Evolutionary conservation across 2,329 filamentous ascomycete species (phyloP).

Genomic region (Penicillium sp.): DNA sequence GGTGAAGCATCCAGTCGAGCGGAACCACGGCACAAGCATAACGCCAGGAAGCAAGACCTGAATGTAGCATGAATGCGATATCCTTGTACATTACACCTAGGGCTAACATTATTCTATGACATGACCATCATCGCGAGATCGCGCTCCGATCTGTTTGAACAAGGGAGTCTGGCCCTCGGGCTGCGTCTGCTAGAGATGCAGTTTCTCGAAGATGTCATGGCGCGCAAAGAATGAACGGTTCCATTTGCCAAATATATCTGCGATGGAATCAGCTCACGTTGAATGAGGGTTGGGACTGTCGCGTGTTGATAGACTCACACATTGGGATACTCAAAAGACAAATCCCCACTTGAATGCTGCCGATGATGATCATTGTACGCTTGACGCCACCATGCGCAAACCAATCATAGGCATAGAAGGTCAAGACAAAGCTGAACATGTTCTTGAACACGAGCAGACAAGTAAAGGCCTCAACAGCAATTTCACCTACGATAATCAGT

Average conservation of each 20-base stretch:
- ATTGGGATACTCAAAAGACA: slow-evolving; percentile 72
- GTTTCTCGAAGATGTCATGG: slow-evolving; percentile 64
- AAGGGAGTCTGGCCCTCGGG: too few species aligned
- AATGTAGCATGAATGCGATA: too few species aligned
- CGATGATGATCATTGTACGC: slow-evolving; percentile 65
- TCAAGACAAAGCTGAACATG: slow-evolving; percentile 82
- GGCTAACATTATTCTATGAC: slow-evolving; percentile 2
- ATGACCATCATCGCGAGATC: too few species aligned
- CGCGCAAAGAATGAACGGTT: slow-evolving; percentile 71
- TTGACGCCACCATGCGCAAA: slow-evolving; percentile 59
- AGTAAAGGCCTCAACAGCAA: slow-evolving; percentile 84
- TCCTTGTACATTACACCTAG: too few species aligned
- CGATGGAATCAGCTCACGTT: neutral
- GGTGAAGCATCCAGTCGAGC: slow-evolving; percentile 51
- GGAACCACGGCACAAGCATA: too few species aligned
- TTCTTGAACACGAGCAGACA: slow-evolving; percentile 93
- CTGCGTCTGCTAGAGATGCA: slow-evolving; percentile 32
- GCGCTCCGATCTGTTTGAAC: too few species aligned
- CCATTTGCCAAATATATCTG: slow-evolving; percentile 75
- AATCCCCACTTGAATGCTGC: slow-evolving; percentile 72
- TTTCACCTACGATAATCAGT: slow-evolving; percentile 56
- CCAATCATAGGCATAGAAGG: slow-evolving; percentile 83
- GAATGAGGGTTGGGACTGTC: too few species aligned
- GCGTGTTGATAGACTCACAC: too few species aligned
- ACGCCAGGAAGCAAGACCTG: too few species aligned